These are phyloP conservation scores for Sugiyamaella valdiviana DNA, from an alignment of 805 yeast genomes.

Conservation along the genomic window DNA sequence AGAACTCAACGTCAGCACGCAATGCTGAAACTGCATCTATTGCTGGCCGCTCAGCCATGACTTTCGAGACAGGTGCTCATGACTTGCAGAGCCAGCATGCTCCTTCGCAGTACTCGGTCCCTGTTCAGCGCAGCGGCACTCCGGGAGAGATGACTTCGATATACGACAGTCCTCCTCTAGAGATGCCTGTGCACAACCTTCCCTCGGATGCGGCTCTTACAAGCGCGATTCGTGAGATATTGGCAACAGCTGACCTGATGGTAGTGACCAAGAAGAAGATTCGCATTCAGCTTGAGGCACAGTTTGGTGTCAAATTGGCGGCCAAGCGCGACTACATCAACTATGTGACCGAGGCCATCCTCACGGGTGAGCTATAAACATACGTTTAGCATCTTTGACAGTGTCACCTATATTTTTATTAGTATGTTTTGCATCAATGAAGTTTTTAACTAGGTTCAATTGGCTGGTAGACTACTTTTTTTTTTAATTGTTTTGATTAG, in stretches of 20 bases:
- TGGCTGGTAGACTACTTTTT: not conserved
- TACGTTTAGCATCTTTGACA: not conserved
- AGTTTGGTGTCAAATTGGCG: conserved; percentile 31
- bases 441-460: not conserved
- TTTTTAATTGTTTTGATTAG: not conserved
- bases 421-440: not conserved
- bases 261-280: conserved; percentile 35
- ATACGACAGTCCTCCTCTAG: conserved; percentile 1
- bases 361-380: conserved; percentile 35
- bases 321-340: conserved; percentile 35
- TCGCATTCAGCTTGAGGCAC: conserved; percentile 32
- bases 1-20: conserved; percentile 3
- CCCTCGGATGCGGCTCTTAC: conserved; percentile 36
- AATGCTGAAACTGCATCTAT: conserved; percentile 13
- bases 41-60: conserved; percentile 6
- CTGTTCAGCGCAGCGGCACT: conserved; percentile 2
- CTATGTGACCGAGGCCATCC: conserved; percentile 35
- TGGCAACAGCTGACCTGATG: conserved; percentile 35
- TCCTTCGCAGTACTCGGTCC: conserved; percentile 8
- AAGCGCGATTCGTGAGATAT: conserved; percentile 32
- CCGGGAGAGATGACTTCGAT: conserved; percentile 4
- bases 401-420: not conserved
- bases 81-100: conserved; percentile 1
- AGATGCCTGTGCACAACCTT: conserved; percentile 7
- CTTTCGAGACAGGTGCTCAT: not conserved